Evolutionary conservation across 2,329 filamentous ascomycete species (phyloP).

Genomic region (Emergomyces orientalis): DNA sequence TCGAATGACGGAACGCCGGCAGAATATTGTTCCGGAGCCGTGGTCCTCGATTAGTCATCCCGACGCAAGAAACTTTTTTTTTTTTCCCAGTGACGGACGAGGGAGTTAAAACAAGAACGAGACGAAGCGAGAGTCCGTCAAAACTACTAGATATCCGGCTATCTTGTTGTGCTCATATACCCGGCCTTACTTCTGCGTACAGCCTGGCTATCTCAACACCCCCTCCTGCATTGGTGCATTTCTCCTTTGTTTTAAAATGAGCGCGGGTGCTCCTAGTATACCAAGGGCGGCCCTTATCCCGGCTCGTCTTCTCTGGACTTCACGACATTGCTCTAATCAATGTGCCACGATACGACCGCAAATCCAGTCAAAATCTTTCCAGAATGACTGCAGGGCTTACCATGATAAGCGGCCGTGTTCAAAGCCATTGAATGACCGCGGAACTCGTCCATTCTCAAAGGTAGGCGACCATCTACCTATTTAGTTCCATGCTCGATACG

Average conservation of each 20-base stretch:
- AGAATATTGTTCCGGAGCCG: constrained; percentile 21
- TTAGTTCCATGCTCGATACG: not conserved
- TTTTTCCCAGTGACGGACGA: constrained; percentile 22
- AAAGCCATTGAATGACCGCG: constrained; percentile 20
- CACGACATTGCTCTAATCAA: constrained; percentile 32
- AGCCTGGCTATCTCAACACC: constrained; percentile 11
- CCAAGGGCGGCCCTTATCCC: constrained; percentile 36
- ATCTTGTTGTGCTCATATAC: not conserved
- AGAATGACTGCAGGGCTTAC: constrained; percentile 22
- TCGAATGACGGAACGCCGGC: constrained; percentile 20
- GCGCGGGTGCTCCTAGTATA: constrained; percentile 31
- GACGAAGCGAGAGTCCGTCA: not conserved
- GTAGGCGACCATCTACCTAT: constrained; percentile 20
- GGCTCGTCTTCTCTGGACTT: constrained; percentile 34
- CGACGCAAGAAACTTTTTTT: constrained; percentile 25
- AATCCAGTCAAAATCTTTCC: constrained; percentile 29
- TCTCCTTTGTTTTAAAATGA: constrained; percentile 27
- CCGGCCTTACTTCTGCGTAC: constrained; percentile 10
- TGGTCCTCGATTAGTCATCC: not conserved
- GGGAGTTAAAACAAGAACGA: constrained; percentile 12
- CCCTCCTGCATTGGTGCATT: constrained; percentile 11
- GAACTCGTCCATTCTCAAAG: constrained; percentile 20
- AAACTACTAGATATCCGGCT: constrained; percentile 11
- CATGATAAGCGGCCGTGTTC: constrained; percentile 22
- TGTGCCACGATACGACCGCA: constrained; percentile 25